These are phyloP conservation scores for Gossypium turneri DNA, from an alignment of 345 rosid species.

Conservation along the genomic window DNA sequence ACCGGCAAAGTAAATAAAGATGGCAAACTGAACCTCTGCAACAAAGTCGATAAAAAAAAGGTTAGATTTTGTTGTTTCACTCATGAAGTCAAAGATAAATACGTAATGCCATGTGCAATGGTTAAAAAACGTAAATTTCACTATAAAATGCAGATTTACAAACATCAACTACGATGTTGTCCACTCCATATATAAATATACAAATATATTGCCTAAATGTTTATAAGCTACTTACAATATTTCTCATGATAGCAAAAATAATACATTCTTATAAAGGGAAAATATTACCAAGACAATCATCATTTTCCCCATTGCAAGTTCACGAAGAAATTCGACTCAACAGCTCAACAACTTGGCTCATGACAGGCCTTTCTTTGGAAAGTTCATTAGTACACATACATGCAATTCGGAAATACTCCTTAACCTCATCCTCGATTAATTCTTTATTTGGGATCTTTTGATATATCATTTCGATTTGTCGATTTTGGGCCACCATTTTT, in stretches of 20 bases:
- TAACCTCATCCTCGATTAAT: conserved; percentile 26
- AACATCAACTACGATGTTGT: not conserved
- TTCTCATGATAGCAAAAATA: not conserved
- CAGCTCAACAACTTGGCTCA: conserved; percentile 40
- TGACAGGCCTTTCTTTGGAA: conserved; percentile 46
- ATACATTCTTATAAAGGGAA: not conserved
- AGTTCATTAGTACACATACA: conserved; percentile 43
- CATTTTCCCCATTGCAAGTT: conserved; percentile 3
- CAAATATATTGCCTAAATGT: not conserved
- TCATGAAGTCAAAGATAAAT: not conserved
- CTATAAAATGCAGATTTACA: not conserved
- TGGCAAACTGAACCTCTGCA: not conserved
- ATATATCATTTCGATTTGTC: conserved; percentile 51
- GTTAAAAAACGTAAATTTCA: not conserved
- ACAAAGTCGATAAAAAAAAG: not conserved
- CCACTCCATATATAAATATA: not conserved
- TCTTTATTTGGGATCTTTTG: conserved; percentile 21
- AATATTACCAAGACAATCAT: not conserved
- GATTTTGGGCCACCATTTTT: conserved; percentile 32
- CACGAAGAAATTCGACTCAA: conserved; percentile 16
- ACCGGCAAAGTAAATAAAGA: not conserved
- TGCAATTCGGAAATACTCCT: conserved; percentile 61
- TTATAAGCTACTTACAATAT: not conserved
- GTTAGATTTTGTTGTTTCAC: not conserved
- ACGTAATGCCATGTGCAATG: not conserved